Base-by-base conservation (phyloP, 2,329 filamentous ascomycete genomes). In the Venturia asperata region DNA sequence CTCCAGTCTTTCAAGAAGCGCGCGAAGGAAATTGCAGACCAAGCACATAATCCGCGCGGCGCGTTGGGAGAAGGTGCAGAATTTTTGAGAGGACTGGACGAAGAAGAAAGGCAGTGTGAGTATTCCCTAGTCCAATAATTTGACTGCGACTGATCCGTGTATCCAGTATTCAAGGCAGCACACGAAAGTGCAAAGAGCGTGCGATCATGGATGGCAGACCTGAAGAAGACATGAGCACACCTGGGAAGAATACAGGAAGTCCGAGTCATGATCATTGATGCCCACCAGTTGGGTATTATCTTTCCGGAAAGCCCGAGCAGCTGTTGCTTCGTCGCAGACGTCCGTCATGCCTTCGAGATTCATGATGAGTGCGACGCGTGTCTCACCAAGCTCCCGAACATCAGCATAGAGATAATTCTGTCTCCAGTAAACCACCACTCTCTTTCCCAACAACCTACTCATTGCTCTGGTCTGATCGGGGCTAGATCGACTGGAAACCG, bases 1-100 rank as follows among this genome's bases (percentile, higher is more conserved):
- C 11, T 21, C 15, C 42, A 88, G 79, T 92, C 91, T 0, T 97
- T 95, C 77, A 91, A 92, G 69, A 82, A 85, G 62, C 83, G 94
- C 61, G 90, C 92, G 0, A 83, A 85, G 1, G 91, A 95, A 68
- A 90, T 97, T 62, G 90, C 90, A 6, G 85, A 97, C 73, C 91
- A 96, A 74, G 93, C 92, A 2, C 86, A 92, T 70, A 96, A 96
- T 76, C 88, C 89, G 3, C 86, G 88, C 11, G 87, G 88, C 17
- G 87, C 87, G 13, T 67, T 85, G 49, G 82, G 83, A 3, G 84
- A 85, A 61, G 80, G 87, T 1, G 87, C 87, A 66, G 92, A 97
- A 70, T 97, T 97, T 71, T 79, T 97, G 70, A 82, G 90, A 39
- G 92, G 92, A 0, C 76, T 99, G 65, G 94, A 97, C 72, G 92